Base-by-base conservation (phyloP, 2,329 filamentous ascomycete genomes). In the Coniochaeta ligniaria region DNA sequence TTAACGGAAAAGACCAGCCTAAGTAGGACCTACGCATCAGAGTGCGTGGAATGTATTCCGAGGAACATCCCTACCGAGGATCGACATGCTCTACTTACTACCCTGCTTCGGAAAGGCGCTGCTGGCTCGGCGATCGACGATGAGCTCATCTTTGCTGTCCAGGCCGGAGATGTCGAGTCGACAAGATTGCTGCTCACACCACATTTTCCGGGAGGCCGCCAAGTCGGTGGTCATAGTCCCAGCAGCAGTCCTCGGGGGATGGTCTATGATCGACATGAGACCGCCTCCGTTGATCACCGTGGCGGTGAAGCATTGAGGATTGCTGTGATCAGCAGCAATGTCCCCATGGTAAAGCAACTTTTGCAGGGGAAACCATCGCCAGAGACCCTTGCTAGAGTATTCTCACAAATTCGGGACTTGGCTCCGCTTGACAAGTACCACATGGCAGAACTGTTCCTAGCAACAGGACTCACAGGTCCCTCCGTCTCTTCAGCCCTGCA, bases 211-310 rank as follows among this genome's bases (percentile, higher is more conserved):
- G 74, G 73, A 0, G 67, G 66, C n/a, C 69, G 68, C 36, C 66
- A 68, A 6, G 63, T 67, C 12, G 63, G 66, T 5, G 66, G 58
- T 62, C 67, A 65, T 59, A 68, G 69, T 59, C 66, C 69, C 12
- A 69, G 66, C 28, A 70, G 62, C 31, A 67, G 70, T 1, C 65
- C 71, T 6, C 68, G 68, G 20, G 70, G 67, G 50, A 67, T 74
- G 63, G 67, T 75, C 6, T 72, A 69, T 43, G 74, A 76, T 47
- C 73, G 75, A 35, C 82, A 84, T 61, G 77, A 77, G 20, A 74
- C 77, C 6, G 82, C 83, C 7, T 83, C 82, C 2, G 78, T 80
- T 2, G 78, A 85, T 60, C 72, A 83, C 62, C 79, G 79, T 57
- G 76, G 76, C 4, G 82, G 82, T 0, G 69, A 81, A 60, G 82